These are phyloP conservation scores for Aureobasidium sp. DNA, from an alignment of 2,329 filamentous ascomycete genomes.

Conservation along the genomic window DNA sequence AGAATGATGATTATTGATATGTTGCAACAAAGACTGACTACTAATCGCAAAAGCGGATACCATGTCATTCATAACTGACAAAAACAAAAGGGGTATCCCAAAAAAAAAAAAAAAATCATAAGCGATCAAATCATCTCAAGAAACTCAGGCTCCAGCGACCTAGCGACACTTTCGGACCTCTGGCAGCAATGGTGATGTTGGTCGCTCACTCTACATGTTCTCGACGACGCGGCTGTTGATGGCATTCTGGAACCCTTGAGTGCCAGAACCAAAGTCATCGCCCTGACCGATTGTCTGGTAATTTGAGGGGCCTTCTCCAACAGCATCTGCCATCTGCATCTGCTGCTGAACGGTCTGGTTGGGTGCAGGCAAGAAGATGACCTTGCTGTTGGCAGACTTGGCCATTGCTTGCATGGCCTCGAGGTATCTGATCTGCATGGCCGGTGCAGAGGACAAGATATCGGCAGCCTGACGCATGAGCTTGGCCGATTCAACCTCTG, in stretches of 20 bases:
- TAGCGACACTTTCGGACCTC: background rate
- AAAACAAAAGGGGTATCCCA: conserved; percentile 2
- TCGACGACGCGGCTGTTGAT: conserved; percentile 78
- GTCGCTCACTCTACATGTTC: conserved; percentile 58
- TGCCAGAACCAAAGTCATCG: conserved; percentile 34
- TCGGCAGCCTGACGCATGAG: conserved; percentile 87
- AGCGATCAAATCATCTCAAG: background rate
- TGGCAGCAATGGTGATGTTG: too few species aligned
- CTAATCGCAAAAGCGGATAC: background rate
- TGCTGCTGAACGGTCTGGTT: conserved; percentile 52
- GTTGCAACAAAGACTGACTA: background rate
- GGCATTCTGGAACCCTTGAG: conserved; percentile 64
- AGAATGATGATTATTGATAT: background rate
- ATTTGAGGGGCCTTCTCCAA: conserved; percentile 50
- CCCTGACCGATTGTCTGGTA: conserved; percentile 26
- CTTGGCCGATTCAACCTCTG: conserved; percentile 93
- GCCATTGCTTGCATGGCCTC: conserved; percentile 99
- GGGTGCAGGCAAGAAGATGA: conserved; percentile 69
- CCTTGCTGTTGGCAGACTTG: conserved; percentile 81
- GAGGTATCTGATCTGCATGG: conserved; percentile 97
- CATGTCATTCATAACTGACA: background rate
- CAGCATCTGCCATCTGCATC: conserved; percentile 43
- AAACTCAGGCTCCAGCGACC: background rate
- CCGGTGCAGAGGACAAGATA: conserved; percentile 81
- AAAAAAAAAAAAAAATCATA: conserved; percentile 1